Base-by-base conservation (phyloP, 305 asterid species). In the Fraxinus ornus region DNA sequence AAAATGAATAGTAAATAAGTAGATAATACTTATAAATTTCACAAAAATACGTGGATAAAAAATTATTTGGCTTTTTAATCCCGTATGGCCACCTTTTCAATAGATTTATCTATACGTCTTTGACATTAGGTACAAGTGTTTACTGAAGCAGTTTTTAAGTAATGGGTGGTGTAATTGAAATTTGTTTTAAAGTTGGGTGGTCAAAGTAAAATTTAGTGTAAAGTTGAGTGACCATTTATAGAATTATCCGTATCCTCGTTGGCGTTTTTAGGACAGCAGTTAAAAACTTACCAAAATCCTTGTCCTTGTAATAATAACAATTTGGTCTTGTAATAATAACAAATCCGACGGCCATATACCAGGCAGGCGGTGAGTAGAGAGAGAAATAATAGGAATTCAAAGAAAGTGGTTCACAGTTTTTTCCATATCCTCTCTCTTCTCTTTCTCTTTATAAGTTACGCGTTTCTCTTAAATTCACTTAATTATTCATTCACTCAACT, bases 401-500 rank as follows among this genome's bases (percentile, higher is more conserved):
- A 79, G 35, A 81, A 84, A 84, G 87, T 82, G 86, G 89, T 82
- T 84, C 89, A 79, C 77, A 79, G 76, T n/a, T 74, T 84, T 76
- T 80, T 62, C 36, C 19, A 68, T 32, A 26, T 35, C 85, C 76
- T 60, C 76, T 70, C 71, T 84, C 75, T 73, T 81, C 80, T n/a
- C 32, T 75, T 68, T 74, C 72, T 33, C 32, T 6, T 26, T 24
- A 75, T 39, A 35, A 26, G 79, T 72, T 87, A 55, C 76, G 80
- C 86, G 72, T 77, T 79, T 81, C 30, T 81, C 86, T 74, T 5
- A 81, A 52, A 79, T 83, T 75, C 44, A 62, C 83, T 7, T 64
- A 80, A 81, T 80, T 73, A 82, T 83, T 76, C 41, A 73, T n/a
- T 66, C 17, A 22, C 3, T 80, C 55, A 7, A 33, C 13, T 10